These are phyloP conservation scores for Incumbomyces delicatus DNA, from an alignment of 2,329 filamentous ascomycete species.

Conservation along the genomic window DNA sequence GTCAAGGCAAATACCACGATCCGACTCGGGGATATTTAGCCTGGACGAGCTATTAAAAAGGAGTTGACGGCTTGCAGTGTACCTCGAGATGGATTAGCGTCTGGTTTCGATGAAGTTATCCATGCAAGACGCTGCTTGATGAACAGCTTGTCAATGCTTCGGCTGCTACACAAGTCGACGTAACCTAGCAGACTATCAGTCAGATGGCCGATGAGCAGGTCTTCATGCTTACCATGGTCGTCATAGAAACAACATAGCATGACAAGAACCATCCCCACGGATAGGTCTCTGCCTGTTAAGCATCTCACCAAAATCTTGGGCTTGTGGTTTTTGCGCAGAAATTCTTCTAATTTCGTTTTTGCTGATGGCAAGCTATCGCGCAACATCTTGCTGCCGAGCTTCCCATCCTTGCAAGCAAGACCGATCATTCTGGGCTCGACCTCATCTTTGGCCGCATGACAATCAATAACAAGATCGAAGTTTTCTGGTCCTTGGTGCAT, in stretches of 20 bases:
- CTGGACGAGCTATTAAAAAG: conserved; percentile 58
- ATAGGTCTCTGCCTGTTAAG: conserved; percentile 67
- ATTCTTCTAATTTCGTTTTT: conserved; percentile 37
- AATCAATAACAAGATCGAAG: conserved; percentile 37
- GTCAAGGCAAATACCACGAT: neutral
- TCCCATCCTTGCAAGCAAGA: conserved; percentile 60
- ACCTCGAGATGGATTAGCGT: conserved; percentile 71
- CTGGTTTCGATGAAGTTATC: conserved; percentile 69
- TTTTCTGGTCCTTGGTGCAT: conserved; percentile 28
- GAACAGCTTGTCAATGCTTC: conserved; percentile 56
- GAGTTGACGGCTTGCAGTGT: conserved; percentile 89
- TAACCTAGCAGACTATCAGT: conserved; percentile 5
- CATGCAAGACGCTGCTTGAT: conserved; percentile 71
- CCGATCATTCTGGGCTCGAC: conserved; percentile 35
- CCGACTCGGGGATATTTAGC: conserved; percentile 7
- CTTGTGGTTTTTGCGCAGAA: conserved; percentile 24
- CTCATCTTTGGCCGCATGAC: conserved; percentile 28
- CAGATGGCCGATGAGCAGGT: neutral
- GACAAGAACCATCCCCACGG: conserved; percentile 66
- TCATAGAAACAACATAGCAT: conserved; percentile 65
- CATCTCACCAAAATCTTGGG: conserved; percentile 53
- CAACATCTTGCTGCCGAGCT: conserved; percentile 75
- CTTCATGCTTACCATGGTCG: conserved; percentile 43
- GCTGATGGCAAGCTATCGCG: conserved; percentile 51
- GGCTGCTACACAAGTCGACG: conserved; percentile 10